Conservation (phyloP, 345 rosid genomes). For the Lagerstroemia speciosa region DNA sequence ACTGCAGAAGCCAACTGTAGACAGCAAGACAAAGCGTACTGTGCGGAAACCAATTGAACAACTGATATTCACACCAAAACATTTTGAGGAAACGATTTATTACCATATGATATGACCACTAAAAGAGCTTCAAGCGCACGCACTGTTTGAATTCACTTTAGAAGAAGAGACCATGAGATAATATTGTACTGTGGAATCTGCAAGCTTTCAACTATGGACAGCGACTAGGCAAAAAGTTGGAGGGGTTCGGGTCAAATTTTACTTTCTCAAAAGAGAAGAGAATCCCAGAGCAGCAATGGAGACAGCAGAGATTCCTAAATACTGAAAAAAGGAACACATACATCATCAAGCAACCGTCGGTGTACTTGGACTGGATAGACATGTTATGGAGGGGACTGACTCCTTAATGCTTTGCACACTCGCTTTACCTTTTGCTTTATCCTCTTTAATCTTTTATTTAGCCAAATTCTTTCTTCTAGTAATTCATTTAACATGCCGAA, state of each 20-base stretch:
- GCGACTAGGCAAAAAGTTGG: background rate
- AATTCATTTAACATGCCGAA: background rate
- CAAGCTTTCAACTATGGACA: background rate
- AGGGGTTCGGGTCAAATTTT: background rate
- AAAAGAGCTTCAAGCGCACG: background rate
- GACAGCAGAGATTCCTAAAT: slow-evolving; percentile 24
- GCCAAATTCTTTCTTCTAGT: slow-evolving; percentile 1
- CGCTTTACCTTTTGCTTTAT: slow-evolving; percentile 8
- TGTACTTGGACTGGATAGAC: slow-evolving; percentile 24
- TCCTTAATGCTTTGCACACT: slow-evolving; percentile 12
- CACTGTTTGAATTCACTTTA: background rate
- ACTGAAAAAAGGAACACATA: background rate
- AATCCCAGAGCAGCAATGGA: slow-evolving; percentile 13
- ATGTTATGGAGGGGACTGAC: slow-evolving; percentile 12
- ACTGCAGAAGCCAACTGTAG: background rate
- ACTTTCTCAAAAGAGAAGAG: slow-evolving; percentile 8
- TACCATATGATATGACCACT: slow-evolving; percentile 6
- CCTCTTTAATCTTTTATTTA: slow-evolving; percentile 13
- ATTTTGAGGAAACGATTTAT: background rate
- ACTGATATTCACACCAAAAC: background rate
- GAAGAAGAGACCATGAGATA: background rate
- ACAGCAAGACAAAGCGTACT: background rate
- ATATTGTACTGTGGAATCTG: background rate
- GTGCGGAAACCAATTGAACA: background rate
- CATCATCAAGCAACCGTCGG: slow-evolving; percentile 2